Base-by-base conservation (phyloP, 192 early-diverging fungal species). In the Bifiguratus adelaidae region DNA sequence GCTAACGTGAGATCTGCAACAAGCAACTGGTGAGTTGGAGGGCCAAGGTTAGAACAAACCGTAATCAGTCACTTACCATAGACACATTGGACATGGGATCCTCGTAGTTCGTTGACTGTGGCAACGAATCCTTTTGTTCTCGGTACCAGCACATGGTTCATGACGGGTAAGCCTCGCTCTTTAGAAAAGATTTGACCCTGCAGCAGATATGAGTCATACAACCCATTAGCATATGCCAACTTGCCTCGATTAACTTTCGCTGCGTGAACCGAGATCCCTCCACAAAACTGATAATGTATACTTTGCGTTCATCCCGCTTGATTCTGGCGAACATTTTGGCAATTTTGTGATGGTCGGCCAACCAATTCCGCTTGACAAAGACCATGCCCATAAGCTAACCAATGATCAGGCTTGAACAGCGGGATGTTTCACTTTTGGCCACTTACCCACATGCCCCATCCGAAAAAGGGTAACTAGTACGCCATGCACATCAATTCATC, bases 371-470 rank as follows among this genome's bases (percentile, higher is more conserved):
- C 44, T 54, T 65, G 22, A 77, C 68, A 50, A 73, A 77, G 23
- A 77, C 30, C 67, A 77, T 71, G 29, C 74, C 74, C 50, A 70
- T 70, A 29, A 76, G 48, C 65, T 66, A 33, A 8, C 27, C n/a
- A n/a, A n/a, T n/a, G n/a, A n/a, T n/a, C n/a, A 34, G 15, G 11
- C 15, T 15, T 43, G 13, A 23, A 43, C 41, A 43, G 3, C 22
- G 23, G 13, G 3, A 43, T 43, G 13, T 36, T 12, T 35, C 8
- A 35, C 4, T 26, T 1, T 1, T 7, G 30, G 5, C 21, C 40
- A 49, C 47, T 47, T 52, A 68, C 67, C 74, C 71, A 73, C 74
- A 77, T 77, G 23, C 74, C 74, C 62, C 65, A 73, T 30, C 74
- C 74, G 56, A 73, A 77, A 48, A 77, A 77, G 7, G 74, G 74